Evolutionary conservation across 2,329 filamentous ascomycete species (phyloP), one percentile per base, ranked within the genome.

Genomic region (Alternaria ethzedia): DNA sequence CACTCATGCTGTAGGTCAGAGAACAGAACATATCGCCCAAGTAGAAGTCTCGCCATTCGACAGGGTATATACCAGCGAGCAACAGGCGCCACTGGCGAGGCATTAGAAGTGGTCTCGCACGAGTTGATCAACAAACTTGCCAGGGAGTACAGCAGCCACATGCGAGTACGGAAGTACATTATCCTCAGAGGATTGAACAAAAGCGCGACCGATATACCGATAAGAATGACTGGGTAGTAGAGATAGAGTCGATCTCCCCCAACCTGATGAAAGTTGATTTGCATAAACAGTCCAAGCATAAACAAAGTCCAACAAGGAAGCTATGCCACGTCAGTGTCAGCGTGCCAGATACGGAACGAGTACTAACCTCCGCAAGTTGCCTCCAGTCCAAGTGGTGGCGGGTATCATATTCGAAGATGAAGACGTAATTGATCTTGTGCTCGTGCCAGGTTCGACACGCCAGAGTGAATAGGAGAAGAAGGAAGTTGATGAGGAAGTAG

Each of bases 21-120:
- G 96, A 98, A 80, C 95, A 98, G 80, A 97, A 97, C 85, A 98
- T 97, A 78, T 99, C 96, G 56, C 96, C 96, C 0, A 98, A 86
- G 80, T 97, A 98, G 82, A 99, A 98, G 80, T 99, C 96, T 61
- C 94, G 89, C 78, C 98, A 99, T 78, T 98, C 95, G 54, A 99
- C 96, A 2, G 93, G 93, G 74, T 96, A 97, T 20, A 97, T 78
- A 5, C 94, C 94, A 13, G 95, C 93, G 52, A 95, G 86, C 57
- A 96, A 82, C 17, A 98, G 84, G 64, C 96, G 92, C 87, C 92
- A 96, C 91, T 96, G 67, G 9, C 43, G 11, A 12, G 4, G 5
- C 8, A 30, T 84, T 66, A 84, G 79, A 13, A 20, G 10, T 17
- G 2, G 8, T 17, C 12, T 15, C n/a, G 12, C 1, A 5, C 1